Evolutionary conservation across 106 monocot genomes (phyloP).

Genomic region (Xerophyta viscosa): DNA sequence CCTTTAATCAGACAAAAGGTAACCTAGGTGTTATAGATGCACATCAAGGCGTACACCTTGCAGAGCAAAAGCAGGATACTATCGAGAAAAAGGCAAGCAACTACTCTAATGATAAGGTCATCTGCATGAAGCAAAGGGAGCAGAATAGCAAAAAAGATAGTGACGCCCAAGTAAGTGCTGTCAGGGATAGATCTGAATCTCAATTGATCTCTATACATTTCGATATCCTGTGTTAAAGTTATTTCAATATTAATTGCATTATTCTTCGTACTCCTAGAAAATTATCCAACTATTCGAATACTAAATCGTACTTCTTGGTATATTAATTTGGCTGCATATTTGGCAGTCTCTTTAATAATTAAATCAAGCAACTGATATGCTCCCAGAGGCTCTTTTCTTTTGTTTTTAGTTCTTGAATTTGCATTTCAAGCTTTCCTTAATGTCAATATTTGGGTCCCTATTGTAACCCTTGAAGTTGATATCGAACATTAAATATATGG

Average conservation of each 20-base stretch:
- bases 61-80: slow-evolving; percentile 9
- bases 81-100: slow-evolving; percentile 19
- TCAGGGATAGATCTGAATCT: neutral
- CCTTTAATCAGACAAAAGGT: slow-evolving; percentile 32
- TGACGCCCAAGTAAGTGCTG: slow-evolving; percentile 68
- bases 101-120: slow-evolving; percentile 18
- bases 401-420: no score
- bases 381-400: no score
- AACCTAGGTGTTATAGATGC: slow-evolving; percentile 3
- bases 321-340: neutral
- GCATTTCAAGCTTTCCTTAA: no score
- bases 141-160: slow-evolving; percentile 61
- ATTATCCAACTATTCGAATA: neutral
- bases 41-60: slow-evolving; percentile 16
- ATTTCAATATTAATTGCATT: neutral
- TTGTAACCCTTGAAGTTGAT: no score
- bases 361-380: neutral
- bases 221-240: neutral
- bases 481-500: neutral
- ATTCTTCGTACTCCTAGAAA: neutral
- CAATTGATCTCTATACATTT: neutral
- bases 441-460: no score
- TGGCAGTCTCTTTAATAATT: neutral
- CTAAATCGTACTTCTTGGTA: neutral
- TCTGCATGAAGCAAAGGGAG: slow-evolving; percentile 19